A percentile compares a stretch with the other conserved stretches of the same genome.
Evolutionary conservation across 2,329 filamentous ascomycete genomes (phyloP).

Genomic region (Eutypella sp.): DNA sequence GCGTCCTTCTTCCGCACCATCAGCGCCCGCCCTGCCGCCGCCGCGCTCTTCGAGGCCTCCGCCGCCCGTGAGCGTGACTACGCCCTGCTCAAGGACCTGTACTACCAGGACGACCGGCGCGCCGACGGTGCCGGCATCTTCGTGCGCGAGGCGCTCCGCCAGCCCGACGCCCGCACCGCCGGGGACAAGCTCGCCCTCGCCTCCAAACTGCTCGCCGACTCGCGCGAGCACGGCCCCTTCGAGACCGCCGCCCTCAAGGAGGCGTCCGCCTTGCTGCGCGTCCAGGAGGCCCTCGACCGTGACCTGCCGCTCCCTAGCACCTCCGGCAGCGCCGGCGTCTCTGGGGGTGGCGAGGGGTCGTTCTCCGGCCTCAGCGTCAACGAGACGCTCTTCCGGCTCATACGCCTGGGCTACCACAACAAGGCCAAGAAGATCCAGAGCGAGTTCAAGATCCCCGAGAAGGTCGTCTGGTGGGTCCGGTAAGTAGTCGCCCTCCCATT

Average conservation of each 20-base stretch:
- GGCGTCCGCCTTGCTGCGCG: constrained; percentile 70
- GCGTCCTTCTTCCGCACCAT: constrained; percentile 90
- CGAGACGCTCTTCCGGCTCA: constrained; percentile 85
- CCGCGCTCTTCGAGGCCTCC: constrained; percentile 81
- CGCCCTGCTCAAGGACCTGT: constrained; percentile 83
- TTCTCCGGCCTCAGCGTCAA: constrained; percentile 85
- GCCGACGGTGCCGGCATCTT: constrained; percentile 85
- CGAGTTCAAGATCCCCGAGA: constrained; percentile 91
- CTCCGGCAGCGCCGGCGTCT: not conserved
- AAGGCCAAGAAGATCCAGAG: constrained; percentile 81
- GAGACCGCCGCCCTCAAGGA: constrained; percentile 76
- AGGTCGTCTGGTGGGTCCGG: constrained; percentile 81
- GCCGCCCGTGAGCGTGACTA: constrained; percentile 69
- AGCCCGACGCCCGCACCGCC: constrained; percentile 63
- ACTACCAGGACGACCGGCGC: constrained; percentile 92
- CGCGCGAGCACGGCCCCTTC: constrained; percentile 70
- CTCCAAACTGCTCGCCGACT: constrained; percentile 75
- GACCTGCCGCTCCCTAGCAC: constrained; percentile 48
- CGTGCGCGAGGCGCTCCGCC: constrained; percentile 73
- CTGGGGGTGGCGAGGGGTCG: constrained; percentile 41
- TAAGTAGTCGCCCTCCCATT: constrained; percentile 26
- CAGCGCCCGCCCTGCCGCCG: constrained; percentile 78
- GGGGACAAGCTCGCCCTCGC: constrained; percentile 87
- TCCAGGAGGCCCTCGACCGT: constrained; percentile 81
- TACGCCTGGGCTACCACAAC: constrained; percentile 75